Conservation (phyloP, 164 flowering plant species). For the Pachysandra terminalis region DNA sequence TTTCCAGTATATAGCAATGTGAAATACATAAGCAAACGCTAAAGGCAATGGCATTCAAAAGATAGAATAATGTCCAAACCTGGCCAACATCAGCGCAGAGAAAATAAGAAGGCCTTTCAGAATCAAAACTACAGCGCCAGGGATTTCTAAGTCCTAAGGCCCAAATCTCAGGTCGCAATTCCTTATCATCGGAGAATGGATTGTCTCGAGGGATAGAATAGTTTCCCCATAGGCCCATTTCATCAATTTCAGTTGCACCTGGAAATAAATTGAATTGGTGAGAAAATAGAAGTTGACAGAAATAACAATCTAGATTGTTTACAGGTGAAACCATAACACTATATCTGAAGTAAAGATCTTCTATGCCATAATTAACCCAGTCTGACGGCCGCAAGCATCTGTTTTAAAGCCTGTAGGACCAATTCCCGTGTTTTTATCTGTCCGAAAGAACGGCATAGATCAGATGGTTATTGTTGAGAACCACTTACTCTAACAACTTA, state of each 20-base stretch:
- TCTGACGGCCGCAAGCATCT: background rate
- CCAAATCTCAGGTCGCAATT: constrained; percentile 50
- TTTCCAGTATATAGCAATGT: background rate
- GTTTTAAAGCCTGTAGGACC: background rate
- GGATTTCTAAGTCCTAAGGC: constrained; percentile 55
- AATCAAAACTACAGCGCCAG: constrained; percentile 64
- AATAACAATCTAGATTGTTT: background rate
- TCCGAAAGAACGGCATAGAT: no score
- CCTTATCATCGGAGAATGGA: constrained; percentile 42
- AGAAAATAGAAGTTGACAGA: constrained; percentile 1
- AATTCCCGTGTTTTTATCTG: background rate
- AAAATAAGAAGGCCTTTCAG: constrained; percentile 51
- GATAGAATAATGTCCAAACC: constrained; percentile 18
- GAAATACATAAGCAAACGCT: no score
- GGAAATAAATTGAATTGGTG: constrained; percentile 25
- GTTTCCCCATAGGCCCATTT: constrained; percentile 48
- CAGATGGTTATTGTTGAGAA: no score
- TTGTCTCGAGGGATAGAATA: constrained; percentile 53
- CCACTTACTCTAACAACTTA: no score
- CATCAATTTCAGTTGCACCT: constrained; percentile 43
- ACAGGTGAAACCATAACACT: no score
- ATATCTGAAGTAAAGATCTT: no score
- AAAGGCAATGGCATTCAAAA: no score
- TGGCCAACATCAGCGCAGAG: constrained; percentile 59
- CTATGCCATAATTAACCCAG: background rate